Conservation (phyloP, 1,284 basidiomycete species). For the Pholiota adiposa region DNA sequence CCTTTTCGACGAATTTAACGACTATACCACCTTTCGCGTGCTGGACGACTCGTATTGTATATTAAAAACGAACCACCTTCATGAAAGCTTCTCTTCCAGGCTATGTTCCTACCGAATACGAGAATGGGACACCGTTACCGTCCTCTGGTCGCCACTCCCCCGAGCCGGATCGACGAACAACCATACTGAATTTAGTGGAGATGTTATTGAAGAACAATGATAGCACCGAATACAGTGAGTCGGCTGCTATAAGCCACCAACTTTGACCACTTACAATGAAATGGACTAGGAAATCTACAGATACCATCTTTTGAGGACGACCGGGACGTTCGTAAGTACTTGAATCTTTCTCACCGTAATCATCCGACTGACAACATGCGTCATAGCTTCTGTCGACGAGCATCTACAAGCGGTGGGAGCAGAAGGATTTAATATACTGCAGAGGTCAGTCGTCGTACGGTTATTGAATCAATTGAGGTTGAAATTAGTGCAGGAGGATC, state of each 20-base stretch:
- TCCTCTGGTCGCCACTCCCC: slow-evolving; percentile 21
- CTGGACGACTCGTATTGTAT: not conserved
- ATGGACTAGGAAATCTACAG: slow-evolving; percentile 31
- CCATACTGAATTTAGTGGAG: slow-evolving; percentile 47
- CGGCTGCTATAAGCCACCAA: not conserved
- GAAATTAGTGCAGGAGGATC: slow-evolving; percentile 46
- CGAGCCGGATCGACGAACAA: slow-evolving; percentile 24
- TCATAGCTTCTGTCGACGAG: slow-evolving; percentile 66
- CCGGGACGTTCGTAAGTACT: slow-evolving; percentile 62
- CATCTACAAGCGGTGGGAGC: slow-evolving; percentile 66
- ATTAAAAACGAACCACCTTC: not conserved
- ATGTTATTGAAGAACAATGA: slow-evolving; percentile 61
- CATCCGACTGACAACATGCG: slow-evolving; percentile 2
- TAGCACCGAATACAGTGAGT: slow-evolving; percentile 23
- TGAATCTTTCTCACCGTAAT: not conserved
- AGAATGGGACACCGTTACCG: slow-evolving; percentile 3
- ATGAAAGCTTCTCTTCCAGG: slow-evolving; percentile 12
- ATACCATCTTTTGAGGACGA: slow-evolving; percentile 62
- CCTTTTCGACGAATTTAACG: slow-evolving; percentile 1
- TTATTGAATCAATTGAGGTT: slow-evolving; percentile 1
- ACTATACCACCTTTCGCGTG: not conserved
- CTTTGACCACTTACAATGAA: not conserved
- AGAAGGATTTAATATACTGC: slow-evolving; percentile 63
- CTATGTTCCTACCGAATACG: slow-evolving; percentile 1
- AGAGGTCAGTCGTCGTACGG: slow-evolving; percentile 44